Evolutionary conservation across 1,284 basidiomycete species (phyloP).

Genomic region (Calocybe gambosa): DNA sequence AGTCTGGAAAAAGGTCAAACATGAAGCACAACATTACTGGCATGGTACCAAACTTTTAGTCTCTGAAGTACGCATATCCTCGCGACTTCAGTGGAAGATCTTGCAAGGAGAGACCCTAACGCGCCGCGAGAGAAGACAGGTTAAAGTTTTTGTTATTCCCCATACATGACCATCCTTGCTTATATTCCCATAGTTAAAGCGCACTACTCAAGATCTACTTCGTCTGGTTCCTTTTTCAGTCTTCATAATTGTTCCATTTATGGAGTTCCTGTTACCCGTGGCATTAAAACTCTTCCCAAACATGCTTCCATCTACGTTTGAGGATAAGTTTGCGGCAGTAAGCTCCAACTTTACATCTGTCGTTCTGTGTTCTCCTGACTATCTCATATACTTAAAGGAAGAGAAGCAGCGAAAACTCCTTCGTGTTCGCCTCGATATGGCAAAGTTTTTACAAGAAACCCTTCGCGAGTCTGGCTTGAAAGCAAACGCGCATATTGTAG

Average conservation of each 20-base stretch:
- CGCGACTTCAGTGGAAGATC: slow-evolving; percentile 87
- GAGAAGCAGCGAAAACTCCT: slow-evolving; percentile 97
- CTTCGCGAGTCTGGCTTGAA: slow-evolving; percentile 91
- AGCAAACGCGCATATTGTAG: slow-evolving; percentile 87
- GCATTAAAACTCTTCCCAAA: slow-evolving; percentile 97
- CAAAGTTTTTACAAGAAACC: slow-evolving; percentile 98
- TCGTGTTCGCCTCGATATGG: slow-evolving; percentile 95
- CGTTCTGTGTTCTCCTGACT: neutral
- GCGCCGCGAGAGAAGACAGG: slow-evolving; percentile 90
- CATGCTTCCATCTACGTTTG: slow-evolving; percentile 98
- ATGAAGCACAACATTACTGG: slow-evolving; percentile 97
- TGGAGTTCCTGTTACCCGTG: slow-evolving; percentile 96
- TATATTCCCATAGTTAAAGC: slow-evolving; percentile 58
- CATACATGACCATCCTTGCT: slow-evolving; percentile 1
- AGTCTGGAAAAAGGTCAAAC: slow-evolving; percentile 90
- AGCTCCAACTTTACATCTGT: slow-evolving; percentile 22
- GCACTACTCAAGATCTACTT: slow-evolving; percentile 90
- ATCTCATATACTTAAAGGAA: slow-evolving; percentile 48
- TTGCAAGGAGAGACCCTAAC: slow-evolving; percentile 90
- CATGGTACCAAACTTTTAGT: slow-evolving; percentile 92
- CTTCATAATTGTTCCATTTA: slow-evolving; percentile 95
- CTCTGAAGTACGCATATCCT: slow-evolving; percentile 90
- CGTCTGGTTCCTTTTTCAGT: slow-evolving; percentile 93
- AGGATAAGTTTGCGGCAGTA: slow-evolving; percentile 92
- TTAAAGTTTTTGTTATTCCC: slow-evolving; percentile 26